Evolutionary conservation across 257 asterid genomes (phyloP).

Genomic region (Capsicum pubescens): DNA sequence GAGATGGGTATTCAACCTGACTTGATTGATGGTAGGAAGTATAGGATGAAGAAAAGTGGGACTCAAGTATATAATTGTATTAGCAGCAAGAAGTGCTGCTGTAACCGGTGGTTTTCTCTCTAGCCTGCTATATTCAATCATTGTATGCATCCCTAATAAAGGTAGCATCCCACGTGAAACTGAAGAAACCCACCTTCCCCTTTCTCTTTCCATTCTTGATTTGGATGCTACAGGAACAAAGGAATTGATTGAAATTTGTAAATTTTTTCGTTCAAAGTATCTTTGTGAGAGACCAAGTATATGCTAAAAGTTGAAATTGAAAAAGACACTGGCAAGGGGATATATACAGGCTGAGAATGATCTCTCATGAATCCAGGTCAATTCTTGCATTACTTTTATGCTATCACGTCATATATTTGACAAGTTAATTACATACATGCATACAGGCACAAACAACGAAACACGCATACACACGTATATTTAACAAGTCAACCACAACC

Average conservation of each 20-base stretch:
- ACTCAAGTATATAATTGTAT: slow-evolving; percentile 68
- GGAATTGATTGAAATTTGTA: background rate
- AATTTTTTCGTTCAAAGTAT: background rate
- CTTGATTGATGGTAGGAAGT: slow-evolving; percentile 71
- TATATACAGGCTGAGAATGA: too few relatives aligned
- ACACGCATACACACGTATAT: too few relatives aligned
- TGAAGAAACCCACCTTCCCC: slow-evolving; percentile 45
- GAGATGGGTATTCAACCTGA: slow-evolving; percentile 80
- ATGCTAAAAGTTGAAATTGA: too few relatives aligned
- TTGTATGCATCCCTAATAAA: slow-evolving; percentile 68
- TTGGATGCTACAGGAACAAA: background rate
- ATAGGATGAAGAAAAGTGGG: slow-evolving; percentile 55
- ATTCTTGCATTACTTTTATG: too few relatives aligned
- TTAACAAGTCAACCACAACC: too few relatives aligned
- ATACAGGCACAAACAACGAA: too few relatives aligned
- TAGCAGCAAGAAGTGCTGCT: slow-evolving; percentile 78
- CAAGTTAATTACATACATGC: too few relatives aligned
- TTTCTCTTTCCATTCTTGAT: slow-evolving; percentile 47
- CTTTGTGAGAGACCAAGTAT: too few relatives aligned
- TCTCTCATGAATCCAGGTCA: too few relatives aligned
- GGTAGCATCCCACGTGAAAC: slow-evolving; percentile 66
- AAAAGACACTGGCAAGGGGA: too few relatives aligned
- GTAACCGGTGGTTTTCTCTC: slow-evolving; percentile 88
- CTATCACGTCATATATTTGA: too few relatives aligned
- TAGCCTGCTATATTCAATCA: slow-evolving; percentile 65